A percentile compares a stretch with the other conserved stretches of the same genome.
phyloP scores from a whole-genome alignment of 1,139 yeast genomes.

The Wickerhamiella pararugosa region DNA sequence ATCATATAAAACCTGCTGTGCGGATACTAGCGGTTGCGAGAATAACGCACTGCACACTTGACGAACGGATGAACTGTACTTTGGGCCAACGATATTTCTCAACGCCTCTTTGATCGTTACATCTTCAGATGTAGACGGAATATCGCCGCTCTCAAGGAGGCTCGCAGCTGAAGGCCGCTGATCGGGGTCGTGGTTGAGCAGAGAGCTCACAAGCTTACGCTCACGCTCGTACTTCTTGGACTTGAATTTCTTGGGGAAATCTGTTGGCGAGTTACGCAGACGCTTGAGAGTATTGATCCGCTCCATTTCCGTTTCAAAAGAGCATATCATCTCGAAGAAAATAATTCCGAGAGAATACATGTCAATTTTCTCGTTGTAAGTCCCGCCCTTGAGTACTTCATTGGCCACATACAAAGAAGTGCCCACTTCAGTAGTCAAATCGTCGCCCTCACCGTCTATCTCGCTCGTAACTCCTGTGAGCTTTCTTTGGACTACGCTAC shows the following conservation, averaged over 20 bases:
- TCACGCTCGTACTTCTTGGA: constrained; percentile 39
- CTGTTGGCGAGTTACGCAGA: constrained; percentile 41
- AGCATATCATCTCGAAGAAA: constrained; percentile 86
- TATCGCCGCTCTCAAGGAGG: constrained; percentile 59
- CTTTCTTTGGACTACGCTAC: constrained; percentile 38
- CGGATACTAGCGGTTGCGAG: constrained; percentile 66
- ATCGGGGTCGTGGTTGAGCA: constrained; percentile 66
- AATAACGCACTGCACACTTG: constrained; percentile 80
- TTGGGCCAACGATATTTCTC: constrained; percentile 66
- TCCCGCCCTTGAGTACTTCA: constrained; percentile 53
- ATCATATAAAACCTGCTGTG: constrained; percentile 72
- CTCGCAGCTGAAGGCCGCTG: constrained; percentile 67
- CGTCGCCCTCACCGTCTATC: constrained; percentile 32
- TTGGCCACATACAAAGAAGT: constrained; percentile 86
- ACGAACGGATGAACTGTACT: constrained; percentile 81
- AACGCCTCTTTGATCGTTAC: constrained; percentile 79
- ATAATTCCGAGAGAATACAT: constrained; percentile 91
- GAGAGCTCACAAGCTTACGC: constrained; percentile 43
- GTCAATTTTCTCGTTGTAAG: constrained; percentile 81
- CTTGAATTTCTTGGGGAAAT: constrained; percentile 54
- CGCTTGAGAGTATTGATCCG: constrained; percentile 55
- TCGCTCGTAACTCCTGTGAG: constrained; percentile 8
- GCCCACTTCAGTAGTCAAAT: constrained; percentile 82
- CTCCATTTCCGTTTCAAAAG: constrained; percentile 82
- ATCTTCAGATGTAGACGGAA: constrained; percentile 84